Evolutionary conservation across 306 rosid genomes (phyloP).

Genomic region (Spatholobus suberectus): DNA sequence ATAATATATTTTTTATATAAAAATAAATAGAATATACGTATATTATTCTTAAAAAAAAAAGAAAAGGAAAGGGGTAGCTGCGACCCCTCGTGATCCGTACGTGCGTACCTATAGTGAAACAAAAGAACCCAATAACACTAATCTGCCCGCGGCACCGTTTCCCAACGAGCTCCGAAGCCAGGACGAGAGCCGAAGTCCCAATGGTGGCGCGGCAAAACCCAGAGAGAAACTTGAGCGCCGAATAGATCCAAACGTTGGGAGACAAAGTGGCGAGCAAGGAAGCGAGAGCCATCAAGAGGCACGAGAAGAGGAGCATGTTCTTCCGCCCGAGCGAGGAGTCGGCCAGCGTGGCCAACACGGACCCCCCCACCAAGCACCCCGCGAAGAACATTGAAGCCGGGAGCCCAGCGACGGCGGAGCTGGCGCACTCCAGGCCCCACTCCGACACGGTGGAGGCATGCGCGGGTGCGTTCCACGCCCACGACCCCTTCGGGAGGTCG

Average conservation of each 20-base stretch:
- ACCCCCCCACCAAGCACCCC: slow-evolving; percentile 61
- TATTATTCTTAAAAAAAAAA: too few species aligned
- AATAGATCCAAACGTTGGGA: slow-evolving; percentile 56
- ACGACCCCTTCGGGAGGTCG: slow-evolving; percentile 33
- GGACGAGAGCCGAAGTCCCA: slow-evolving; percentile 58
- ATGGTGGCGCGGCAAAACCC: slow-evolving; percentile 59
- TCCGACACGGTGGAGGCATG: slow-evolving; percentile 53
- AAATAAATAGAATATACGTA: too few species aligned
- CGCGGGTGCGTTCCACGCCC: slow-evolving; percentile 56
- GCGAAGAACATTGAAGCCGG: slow-evolving; percentile 61
- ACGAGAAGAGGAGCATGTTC: slow-evolving; percentile 52
- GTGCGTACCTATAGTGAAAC: slow-evolving; percentile 45
- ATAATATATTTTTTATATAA: too few species aligned
- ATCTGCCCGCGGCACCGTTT: slow-evolving; percentile 52
- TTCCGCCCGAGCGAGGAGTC: slow-evolving; percentile 63
- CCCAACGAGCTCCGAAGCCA: slow-evolving; percentile 61
- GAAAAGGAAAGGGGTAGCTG: too few species aligned
- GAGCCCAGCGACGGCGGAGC: slow-evolving; percentile 41
- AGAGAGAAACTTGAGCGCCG: slow-evolving; percentile 41
- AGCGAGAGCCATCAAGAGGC: slow-evolving; percentile 54
- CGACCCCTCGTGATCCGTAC: too few species aligned
- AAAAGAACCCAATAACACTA: slow-evolving; percentile 54
- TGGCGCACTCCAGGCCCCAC: slow-evolving; percentile 50
- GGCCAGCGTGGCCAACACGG: slow-evolving; percentile 54
- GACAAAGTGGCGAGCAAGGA: slow-evolving; percentile 47